A percentile compares a stretch with the other conserved stretches of the same genome.
phyloP scores from a whole-genome alignment of 345 rosid species.

The Gossypium bickii region DNA sequence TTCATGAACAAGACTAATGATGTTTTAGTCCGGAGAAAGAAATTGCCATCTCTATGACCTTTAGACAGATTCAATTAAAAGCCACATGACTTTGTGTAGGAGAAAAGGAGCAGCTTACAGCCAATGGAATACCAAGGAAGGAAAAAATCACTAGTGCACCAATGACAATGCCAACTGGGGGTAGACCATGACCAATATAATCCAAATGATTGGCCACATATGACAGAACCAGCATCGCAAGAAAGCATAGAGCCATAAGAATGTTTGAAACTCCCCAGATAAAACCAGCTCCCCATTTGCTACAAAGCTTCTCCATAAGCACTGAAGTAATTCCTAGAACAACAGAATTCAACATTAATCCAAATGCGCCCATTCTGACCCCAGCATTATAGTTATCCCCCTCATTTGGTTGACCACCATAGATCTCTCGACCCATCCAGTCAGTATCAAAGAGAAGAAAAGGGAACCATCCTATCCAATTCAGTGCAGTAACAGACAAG shows the following conservation, averaged over 20 bases:
- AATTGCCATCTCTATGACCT: too few species aligned
- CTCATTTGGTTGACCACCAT: slow-evolving; percentile 76
- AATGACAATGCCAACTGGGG: slow-evolving; percentile 65
- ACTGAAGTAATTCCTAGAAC: slow-evolving; percentile 86
- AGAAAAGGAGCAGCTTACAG: slow-evolving; percentile 54
- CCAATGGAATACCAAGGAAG: slow-evolving; percentile 76
- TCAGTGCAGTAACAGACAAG: slow-evolving; percentile 21
- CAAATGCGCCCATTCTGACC: slow-evolving; percentile 90
- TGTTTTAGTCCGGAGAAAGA: background rate
- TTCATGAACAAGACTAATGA: too few species aligned
- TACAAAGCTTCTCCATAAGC: slow-evolving; percentile 89
- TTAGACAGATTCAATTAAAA: background rate
- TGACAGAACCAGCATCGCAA: slow-evolving; percentile 62
- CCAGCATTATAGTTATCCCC: slow-evolving; percentile 61
- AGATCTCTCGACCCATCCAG: slow-evolving; percentile 98
- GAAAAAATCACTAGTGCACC: slow-evolving; percentile 65
- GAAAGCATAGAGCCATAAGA: slow-evolving; percentile 84
- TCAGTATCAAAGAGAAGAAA: slow-evolving; percentile 61
- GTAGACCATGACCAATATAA: slow-evolving; percentile 53
- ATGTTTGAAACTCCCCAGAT: slow-evolving; percentile 85
- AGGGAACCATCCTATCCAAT: slow-evolving; percentile 23
- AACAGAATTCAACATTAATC: slow-evolving; percentile 87
- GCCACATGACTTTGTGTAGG: background rate
- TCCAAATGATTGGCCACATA: slow-evolving; percentile 54
- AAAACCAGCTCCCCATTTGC: slow-evolving; percentile 98